Evolutionary conservation across 805 yeast genomes (phyloP).

Genomic region (Kluyveromyces lactis): DNA sequence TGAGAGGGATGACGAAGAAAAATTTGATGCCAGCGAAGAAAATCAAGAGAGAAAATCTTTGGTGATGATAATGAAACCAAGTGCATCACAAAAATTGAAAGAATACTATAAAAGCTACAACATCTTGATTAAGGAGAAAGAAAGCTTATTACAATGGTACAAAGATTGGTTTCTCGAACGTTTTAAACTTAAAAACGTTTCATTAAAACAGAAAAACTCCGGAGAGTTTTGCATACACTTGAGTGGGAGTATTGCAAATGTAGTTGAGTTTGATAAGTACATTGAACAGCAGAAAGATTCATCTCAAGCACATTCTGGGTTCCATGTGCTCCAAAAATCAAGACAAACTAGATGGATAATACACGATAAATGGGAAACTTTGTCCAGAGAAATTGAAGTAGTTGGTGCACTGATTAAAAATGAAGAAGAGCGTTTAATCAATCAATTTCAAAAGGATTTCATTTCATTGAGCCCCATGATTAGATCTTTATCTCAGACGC

Average conservation of each 20-base stretch:
- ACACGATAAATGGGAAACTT: constrained; percentile 41
- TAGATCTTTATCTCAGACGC: constrained; percentile 39
- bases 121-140: constrained; percentile 21
- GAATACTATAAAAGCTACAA: constrained; percentile 31
- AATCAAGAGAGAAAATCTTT: neutral
- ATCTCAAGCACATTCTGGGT: constrained; percentile 6
- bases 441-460: constrained; percentile 39
- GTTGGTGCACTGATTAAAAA: constrained; percentile 39
- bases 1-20: constrained; percentile 3
- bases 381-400: constrained; percentile 42
- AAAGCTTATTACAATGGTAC: constrained; percentile 21
- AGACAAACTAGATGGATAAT: constrained; percentile 39
- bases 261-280: constrained; percentile 15
- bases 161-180: constrained; percentile 22
- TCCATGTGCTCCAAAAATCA: constrained; percentile 33
- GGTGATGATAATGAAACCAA: constrained; percentile 30
- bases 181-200: constrained; percentile 26
- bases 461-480: constrained; percentile 38
- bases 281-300: constrained; percentile 20
- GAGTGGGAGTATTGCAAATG: constrained; percentile 30
- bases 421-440: constrained; percentile 50
- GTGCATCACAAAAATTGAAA: constrained; percentile 27
- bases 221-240: constrained; percentile 43
- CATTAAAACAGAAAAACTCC: constrained; percentile 34
- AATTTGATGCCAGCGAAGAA: neutral